Conservation (phyloP, 176 grass and related monocot species). For the Alopecurus myosuroides region DNA sequence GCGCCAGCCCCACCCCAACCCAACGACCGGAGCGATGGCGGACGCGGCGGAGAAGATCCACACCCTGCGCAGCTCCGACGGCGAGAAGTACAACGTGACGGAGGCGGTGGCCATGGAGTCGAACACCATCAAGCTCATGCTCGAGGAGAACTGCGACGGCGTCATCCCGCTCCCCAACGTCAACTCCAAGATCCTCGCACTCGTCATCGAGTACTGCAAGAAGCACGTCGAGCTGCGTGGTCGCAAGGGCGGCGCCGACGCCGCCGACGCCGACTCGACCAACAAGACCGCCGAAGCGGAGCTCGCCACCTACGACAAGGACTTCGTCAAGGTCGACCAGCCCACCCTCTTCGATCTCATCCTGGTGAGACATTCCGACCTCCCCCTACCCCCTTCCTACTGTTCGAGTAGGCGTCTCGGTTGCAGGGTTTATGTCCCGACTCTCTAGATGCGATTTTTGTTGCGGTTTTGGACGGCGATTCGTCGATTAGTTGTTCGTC, state of each 20-base stretch:
- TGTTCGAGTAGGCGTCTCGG: too few species aligned
- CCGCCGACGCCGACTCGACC: neutral
- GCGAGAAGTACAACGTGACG: constrained; percentile 40
- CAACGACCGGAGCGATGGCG: constrained; percentile 19
- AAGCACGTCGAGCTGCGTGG: constrained; percentile 33
- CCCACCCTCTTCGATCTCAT: constrained; percentile 53
- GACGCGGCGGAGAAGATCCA: constrained; percentile 11
- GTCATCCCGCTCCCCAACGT: constrained; percentile 60
- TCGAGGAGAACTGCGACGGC: constrained; percentile 45
- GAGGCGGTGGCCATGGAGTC: constrained; percentile 41
- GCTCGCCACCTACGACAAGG: constrained; percentile 38
- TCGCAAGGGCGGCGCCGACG: neutral
- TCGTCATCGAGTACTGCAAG: constrained; percentile 57
- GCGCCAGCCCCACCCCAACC: neutral
- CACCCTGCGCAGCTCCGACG: constrained; percentile 32
- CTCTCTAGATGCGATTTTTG: neutral
- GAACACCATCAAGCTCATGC: constrained; percentile 47
- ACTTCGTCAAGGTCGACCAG: constrained; percentile 60
- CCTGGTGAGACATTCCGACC: constrained; percentile 17
- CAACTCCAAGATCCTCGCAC: constrained; percentile 33
- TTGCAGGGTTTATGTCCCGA: neutral
- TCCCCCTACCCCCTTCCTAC: neutral
- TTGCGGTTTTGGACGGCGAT: neutral
- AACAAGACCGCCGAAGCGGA: constrained; percentile 5
- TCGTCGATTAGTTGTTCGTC: neutral